A percentile compares a stretch with the other conserved stretches of the same genome.
These are phyloP conservation scores for Mortierella claussenii DNA, from an alignment of 192 early-diverging fungal species.

Conservation along the genomic window DNA sequence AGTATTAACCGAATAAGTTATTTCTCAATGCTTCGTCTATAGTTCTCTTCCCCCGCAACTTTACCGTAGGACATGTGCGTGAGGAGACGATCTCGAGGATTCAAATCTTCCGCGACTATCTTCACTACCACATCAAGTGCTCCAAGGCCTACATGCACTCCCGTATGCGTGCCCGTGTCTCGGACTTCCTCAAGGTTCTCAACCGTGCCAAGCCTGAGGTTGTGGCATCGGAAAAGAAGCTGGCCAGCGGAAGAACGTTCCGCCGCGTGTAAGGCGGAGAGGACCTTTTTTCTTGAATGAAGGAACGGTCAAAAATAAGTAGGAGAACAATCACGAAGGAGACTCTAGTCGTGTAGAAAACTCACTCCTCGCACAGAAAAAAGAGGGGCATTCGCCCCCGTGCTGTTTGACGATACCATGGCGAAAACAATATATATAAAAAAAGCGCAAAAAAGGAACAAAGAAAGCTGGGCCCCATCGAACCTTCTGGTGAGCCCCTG, in stretches of 20 bases:
- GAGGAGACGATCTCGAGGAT: constrained; percentile 95
- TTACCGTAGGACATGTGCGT: constrained; percentile 72
- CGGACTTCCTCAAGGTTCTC: constrained; percentile 96
- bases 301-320: too few species aligned
- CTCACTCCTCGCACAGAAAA: too few species aligned
- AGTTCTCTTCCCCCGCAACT: constrained; percentile 97
- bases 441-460: too few species aligned
- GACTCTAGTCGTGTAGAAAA: too few species aligned
- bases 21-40: not conserved
- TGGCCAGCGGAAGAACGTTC: constrained; percentile 60
- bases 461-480: too few species aligned
- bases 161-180: constrained; percentile 94
- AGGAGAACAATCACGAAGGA: too few species aligned
- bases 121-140: constrained; percentile 99
- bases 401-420: too few species aligned
- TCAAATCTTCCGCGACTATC: constrained; percentile 97
- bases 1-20: not conserved
- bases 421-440: too few species aligned
- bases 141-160: constrained; percentile 99
- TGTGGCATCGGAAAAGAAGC: constrained; percentile 79
- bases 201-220: constrained; percentile 98
- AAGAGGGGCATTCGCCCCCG: too few species aligned
- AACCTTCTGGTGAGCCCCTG: too few species aligned
- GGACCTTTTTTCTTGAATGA: too few species aligned
- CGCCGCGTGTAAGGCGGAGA: constrained; percentile 9